Percentiles rank a stretch among this genome's conserved stretches.
phyloP scores from a whole-genome alignment of 2,329 filamentous ascomycete species.

The Ophiostoma tasmaniense region DNA sequence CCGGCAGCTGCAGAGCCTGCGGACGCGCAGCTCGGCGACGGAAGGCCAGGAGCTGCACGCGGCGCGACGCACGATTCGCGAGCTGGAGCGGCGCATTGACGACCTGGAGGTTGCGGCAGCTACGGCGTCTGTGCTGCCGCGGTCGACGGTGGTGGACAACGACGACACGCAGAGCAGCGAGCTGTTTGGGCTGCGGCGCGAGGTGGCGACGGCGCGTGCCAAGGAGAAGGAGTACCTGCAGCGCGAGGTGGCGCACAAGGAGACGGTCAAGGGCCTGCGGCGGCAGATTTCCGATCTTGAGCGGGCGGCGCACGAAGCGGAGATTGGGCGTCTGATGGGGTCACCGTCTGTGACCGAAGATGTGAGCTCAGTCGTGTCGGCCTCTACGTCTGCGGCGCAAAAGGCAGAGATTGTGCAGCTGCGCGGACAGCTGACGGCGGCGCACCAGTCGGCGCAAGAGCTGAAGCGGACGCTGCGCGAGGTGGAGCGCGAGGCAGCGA shows the following conservation, averaged over 20 bases:
- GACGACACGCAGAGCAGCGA: constrained; percentile 38
- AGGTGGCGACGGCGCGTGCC: constrained; percentile 54
- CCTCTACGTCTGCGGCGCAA: constrained; percentile 26
- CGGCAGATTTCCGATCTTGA: constrained; percentile 59
- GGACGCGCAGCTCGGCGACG: constrained; percentile 34
- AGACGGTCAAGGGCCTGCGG: constrained; percentile 54
- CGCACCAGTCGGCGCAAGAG: constrained; percentile 52
- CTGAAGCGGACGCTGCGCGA: constrained; percentile 42
- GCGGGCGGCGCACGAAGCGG: constrained; percentile 54
- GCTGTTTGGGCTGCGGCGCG: constrained; percentile 52
- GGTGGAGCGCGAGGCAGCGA: constrained; percentile 38
- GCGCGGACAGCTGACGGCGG: constrained; percentile 51
- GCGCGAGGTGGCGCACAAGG: constrained; percentile 56
- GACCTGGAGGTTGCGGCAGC: constrained; percentile 41
- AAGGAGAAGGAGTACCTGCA: constrained; percentile 58
- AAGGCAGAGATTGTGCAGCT: constrained; percentile 52
- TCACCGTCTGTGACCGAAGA: constrained; percentile 36
- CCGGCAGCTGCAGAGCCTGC: constrained; percentile 40
- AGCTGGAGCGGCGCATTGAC: constrained; percentile 54
- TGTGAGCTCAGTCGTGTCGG: constrained; percentile 28
- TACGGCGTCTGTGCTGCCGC: constrained; percentile 26
- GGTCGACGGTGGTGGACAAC: constrained; percentile 19
- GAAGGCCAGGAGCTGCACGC: constrained; percentile 48
- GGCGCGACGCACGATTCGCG: constrained; percentile 54
- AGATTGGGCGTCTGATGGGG: constrained; percentile 41